Base-by-base conservation (phyloP, 1,139 yeast species). In the Zygosaccharomyces sapae region DNA sequence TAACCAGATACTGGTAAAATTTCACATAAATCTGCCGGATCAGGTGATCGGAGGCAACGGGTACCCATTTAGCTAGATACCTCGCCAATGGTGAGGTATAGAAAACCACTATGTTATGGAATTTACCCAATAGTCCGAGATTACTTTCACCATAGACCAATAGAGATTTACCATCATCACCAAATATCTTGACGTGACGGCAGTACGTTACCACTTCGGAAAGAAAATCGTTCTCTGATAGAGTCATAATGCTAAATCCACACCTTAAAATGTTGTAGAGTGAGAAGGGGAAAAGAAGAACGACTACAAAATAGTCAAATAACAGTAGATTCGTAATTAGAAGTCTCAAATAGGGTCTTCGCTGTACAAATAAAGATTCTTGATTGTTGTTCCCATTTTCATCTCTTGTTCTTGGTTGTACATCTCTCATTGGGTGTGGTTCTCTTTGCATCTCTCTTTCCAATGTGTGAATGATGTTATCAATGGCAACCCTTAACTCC, bases 281-380 rank as follows among this genome's bases (percentile, higher is more conserved):
- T 9, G 66, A 60, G 44, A 64, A 58, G 18, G 68, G 68, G 50
- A 64, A 56, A 16, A 63, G 51, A 8, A 63, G 25, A 10, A 59
- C 45, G 46, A 62, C 54, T 13, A 64, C 48, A n/a, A 59, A 47
- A 41, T 63, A 62, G 45, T 64, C 67, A 18, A 64, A 42, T 3
- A 62, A 49, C 19, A 63, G 44, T 19, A 62, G 48, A 35, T 61
- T 58, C 30, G 65, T 45, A 9, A 62, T 39, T 25, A 60, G 38
- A 10, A 50, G 46, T 37, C 61, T 50, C 16, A 59, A 51, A 39
- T 51, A 53, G 9, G 62, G 55, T 25, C 63, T 49, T 40, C 61
- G 48, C 16, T 51, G 56, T 7, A 47, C 48, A 38, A 56, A 59
- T 3, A 53, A 44, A 4, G 64, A 61, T 43, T 45, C 47, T 24